Evolutionary conservation across 305 asterid species (phyloP), one percentile per base, ranked within the genome.

Genomic region (Solanum hybrid): DNA sequence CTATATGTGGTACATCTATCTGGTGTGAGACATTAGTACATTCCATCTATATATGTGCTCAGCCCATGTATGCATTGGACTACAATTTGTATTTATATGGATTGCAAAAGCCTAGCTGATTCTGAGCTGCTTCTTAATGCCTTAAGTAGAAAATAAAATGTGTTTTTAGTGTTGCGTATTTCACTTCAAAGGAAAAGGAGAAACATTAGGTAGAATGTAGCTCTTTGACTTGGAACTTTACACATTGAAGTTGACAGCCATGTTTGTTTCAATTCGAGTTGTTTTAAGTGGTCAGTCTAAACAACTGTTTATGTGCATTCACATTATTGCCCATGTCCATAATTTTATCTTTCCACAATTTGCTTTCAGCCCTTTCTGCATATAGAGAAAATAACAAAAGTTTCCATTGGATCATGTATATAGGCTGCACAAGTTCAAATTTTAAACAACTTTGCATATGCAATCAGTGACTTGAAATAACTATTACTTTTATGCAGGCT

Each of bases 401-500:
- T 38, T 84, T 84, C 75, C 15, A 31, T 51, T 84, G 31, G 31
- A 17, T 84, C 42, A 51, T 84, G 29, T 84, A 31, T 56, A 9
- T 56, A 31, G 76, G n/a, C 76, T 85, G 88, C 76, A 12, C 13
- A 5, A 32, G 76, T 85, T 56, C 14, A 85, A 12, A 56, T 38
- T 85, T 45, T 85, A 56, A 56, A 85, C 76, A 85, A 31, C 45
- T 51, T 56, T 32, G 45, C 22, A 13, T 85, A 31, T 32, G 76
- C 88, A 85, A 85, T 40, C 32, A 10, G 24, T 85, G 76, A 56
- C 45, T 60, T 85, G 45, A 32, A 45, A 26, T 81, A 64, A 88
- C 35, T 85, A 79, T 36, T 89, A 79, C 15, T 60, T 89, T 88
- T 93, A 91, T 94, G 93, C 96, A 98, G 99, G 99, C 87, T 98